A percentile compares a stretch with the other conserved stretches of the same genome.
These are phyloP conservation scores for Chaetothyriales sp. DNA, from an alignment of 2,329 filamentous ascomycete genomes.

Conservation along the genomic window DNA sequence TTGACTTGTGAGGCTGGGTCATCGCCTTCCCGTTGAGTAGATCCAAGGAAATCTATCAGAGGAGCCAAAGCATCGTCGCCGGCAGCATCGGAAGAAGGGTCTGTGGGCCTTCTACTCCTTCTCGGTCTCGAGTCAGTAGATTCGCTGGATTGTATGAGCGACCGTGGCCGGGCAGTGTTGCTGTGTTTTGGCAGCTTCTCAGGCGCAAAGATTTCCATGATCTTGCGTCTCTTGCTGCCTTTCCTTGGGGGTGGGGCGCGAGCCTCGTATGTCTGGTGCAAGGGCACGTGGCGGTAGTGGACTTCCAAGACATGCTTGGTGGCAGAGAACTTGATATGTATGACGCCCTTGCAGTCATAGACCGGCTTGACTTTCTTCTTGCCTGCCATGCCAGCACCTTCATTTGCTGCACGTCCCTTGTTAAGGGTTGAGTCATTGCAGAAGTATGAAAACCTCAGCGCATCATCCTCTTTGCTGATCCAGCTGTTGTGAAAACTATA, in stretches of 20 bases:
- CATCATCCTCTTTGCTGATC: slow-evolving; percentile 15
- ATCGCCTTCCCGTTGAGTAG: slow-evolving; percentile 2
- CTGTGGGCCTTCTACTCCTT: background rate
- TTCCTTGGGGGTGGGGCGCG: slow-evolving; percentile 11
- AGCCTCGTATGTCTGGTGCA: slow-evolving; percentile 15
- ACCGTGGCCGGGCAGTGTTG: slow-evolving; percentile 2
- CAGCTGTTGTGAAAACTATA: slow-evolving; percentile 17
- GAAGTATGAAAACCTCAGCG: slow-evolving; percentile 14
- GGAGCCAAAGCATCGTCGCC: slow-evolving; percentile 9
- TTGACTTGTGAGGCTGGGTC: background rate
- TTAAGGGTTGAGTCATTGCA: slow-evolving; percentile 16
- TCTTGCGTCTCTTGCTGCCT: slow-evolving; percentile 9
- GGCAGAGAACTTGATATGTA: slow-evolving; percentile 15
- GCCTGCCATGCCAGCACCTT: slow-evolving; percentile 7
- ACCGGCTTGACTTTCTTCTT: slow-evolving; percentile 13
- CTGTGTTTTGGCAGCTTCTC: slow-evolving; percentile 7
- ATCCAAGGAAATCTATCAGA: slow-evolving; percentile 14
- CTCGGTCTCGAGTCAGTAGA: slow-evolving; percentile 5
- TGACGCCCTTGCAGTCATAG: slow-evolving; percentile 12
- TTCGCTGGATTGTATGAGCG: background rate
- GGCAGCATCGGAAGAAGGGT: background rate
- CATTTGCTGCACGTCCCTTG: slow-evolving; percentile 15
- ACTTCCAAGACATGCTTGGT: slow-evolving; percentile 14
- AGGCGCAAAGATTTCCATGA: slow-evolving; percentile 14
- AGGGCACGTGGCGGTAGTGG: slow-evolving; percentile 14